Evolutionary conservation across 2,329 filamentous ascomycete species (phyloP), one percentile per base, ranked within the genome.

Genomic region (Aplosporella prunicola): DNA sequence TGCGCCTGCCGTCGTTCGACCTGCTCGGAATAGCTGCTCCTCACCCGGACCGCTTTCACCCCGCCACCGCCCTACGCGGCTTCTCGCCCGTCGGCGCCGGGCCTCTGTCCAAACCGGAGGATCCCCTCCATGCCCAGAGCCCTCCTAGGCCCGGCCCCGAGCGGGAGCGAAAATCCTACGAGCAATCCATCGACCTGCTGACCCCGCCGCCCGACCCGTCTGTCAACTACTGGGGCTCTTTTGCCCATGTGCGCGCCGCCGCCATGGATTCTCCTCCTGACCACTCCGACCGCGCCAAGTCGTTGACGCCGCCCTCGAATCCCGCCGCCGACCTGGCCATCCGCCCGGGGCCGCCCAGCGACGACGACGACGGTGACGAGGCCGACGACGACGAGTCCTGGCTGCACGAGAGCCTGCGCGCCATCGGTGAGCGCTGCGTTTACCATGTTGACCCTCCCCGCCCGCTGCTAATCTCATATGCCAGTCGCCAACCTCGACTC

Each of bases 1-100:
- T 75, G 26, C 66, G 70, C 36, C 61, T 75, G 11, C 71, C 70
- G 5, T 69, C 69, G 2, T 73, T 74, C 48, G 63, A 73, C 39
- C 55, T 62, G 13, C 58, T 73, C 33, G 68, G 68, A 22, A 71
- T 71, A 41, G 62, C 63, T 35, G 57, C 61, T 33, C 64, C 67
- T 30, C 61, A 66, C 54, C 60, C 65, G 43, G 57, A 66, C 48
- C 51, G 57, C 43, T 47, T 59, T 34, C 47, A 50, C 31, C 32
- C 35, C 16, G 51, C 43, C 40, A 33, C 48, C 27, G 43, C 42
- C 28, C n/a, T n/a, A n/a, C 42, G 49, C 31, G 49, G 47, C 11
- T 58, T 59, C 40, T 49, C 53, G 9, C 46, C 50, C 20, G 40
- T 61, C 15, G 58, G 57, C 35, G 51, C 51, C 22, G 58, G 58